Conservation (phyloP, 805 yeast genomes). For the Schizosaccharomyces pombe region DNA sequence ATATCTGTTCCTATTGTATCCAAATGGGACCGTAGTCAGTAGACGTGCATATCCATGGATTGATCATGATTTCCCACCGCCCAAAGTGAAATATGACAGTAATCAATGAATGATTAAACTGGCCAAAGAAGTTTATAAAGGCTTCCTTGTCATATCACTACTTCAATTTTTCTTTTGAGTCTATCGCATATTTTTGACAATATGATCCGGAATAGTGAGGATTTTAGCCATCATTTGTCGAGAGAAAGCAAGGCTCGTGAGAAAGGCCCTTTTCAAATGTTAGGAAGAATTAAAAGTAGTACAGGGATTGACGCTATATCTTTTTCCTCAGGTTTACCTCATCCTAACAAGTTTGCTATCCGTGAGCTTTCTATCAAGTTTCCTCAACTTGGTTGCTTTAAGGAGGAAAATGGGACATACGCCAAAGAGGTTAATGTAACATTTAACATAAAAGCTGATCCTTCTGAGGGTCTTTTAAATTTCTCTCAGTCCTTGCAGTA, state of each 20-base stretch:
- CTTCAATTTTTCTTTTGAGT: too few species aligned
- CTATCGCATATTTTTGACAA: too few species aligned
- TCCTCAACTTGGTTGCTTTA: slow-evolving; percentile 15
- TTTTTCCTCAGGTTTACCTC: slow-evolving; percentile 88
- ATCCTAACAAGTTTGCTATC: slow-evolving; percentile 79
- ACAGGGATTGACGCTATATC: slow-evolving; percentile 46
- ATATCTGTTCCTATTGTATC: too few species aligned
- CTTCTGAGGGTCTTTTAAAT: slow-evolving; percentile 35
- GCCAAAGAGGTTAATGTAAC: slow-evolving; percentile 12
- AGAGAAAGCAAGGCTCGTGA: slow-evolving; percentile 55
- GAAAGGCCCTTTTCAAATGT: slow-evolving; percentile 59
- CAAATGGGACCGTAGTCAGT: too few species aligned
- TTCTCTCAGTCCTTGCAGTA: slow-evolving; percentile 76
- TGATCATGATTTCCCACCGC: too few species aligned
- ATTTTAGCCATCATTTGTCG: slow-evolving; percentile 39
- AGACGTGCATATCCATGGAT: too few species aligned
- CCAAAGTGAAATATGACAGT: too few species aligned
- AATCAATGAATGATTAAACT: too few species aligned
- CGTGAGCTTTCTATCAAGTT: slow-evolving; percentile 40
- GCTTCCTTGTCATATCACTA: too few species aligned
- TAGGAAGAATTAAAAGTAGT: slow-evolving; percentile 40
- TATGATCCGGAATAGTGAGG: too few species aligned
- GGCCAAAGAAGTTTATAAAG: too few species aligned
- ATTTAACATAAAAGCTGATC: slow-evolving; percentile 23
- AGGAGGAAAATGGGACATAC: slow-evolving; percentile 4